phyloP scores from a whole-genome alignment of 257 asterid species.

The Asclepias syriaca region DNA sequence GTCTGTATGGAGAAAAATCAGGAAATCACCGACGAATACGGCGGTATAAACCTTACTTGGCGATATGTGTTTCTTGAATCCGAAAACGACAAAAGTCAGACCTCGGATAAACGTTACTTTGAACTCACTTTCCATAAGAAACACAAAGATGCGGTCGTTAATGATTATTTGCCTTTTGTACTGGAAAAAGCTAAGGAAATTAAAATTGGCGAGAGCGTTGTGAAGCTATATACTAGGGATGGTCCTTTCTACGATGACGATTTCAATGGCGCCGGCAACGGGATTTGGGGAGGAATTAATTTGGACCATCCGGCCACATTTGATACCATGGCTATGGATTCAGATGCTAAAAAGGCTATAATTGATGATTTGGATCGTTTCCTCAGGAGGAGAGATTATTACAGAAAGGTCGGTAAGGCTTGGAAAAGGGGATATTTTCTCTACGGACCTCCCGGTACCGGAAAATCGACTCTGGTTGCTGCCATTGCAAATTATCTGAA shows the following conservation, averaged over 20 bases:
- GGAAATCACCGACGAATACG: conserved; percentile 31
- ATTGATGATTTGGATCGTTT: conserved; percentile 71
- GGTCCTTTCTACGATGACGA: conserved; percentile 46
- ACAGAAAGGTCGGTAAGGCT: conserved; percentile 74
- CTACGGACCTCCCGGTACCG: conserved; percentile 93
- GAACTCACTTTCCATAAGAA: conserved; percentile 55
- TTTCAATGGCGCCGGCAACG: conserved; percentile 37
- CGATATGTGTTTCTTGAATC: conserved; percentile 47
- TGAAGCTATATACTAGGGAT: conserved; percentile 62
- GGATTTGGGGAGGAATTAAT: conserved; percentile 59
- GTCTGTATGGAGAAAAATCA: conserved; percentile 55
- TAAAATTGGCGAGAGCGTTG: conserved; percentile 35
- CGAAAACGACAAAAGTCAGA: conserved; percentile 4
- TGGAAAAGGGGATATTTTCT: conserved; percentile 84
- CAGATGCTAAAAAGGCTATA: conserved; percentile 38
- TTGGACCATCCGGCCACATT: conserved; percentile 76
- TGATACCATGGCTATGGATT: conserved; percentile 69
- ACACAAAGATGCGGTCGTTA: conserved; percentile 30
- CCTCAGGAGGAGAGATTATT: conserved; percentile 64
- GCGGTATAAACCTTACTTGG: conserved; percentile 40
- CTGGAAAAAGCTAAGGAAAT: conserved; percentile 49
- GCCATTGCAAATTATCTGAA: conserved; percentile 78
- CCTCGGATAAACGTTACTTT: conserved; percentile 46
- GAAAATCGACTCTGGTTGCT: conserved; percentile 73
- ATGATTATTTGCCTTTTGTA: conserved; percentile 52